phyloP scores from a whole-genome alignment of 441 rosid genomes.

The California macrophylla region DNA sequence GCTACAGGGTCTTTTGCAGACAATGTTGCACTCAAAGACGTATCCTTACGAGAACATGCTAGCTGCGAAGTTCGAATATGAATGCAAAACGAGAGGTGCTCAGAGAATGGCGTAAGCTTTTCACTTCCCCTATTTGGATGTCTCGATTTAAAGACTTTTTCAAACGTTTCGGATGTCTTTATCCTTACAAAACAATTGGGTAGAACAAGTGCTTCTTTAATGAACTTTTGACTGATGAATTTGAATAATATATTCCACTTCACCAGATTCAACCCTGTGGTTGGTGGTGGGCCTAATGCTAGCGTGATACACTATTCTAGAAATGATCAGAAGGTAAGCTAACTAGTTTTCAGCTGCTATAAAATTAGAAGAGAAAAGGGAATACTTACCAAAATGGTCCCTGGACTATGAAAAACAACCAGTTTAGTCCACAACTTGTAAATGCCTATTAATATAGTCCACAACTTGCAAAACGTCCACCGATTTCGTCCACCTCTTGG shows the following conservation, averaged over 20 bases:
- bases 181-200: too few species aligned
- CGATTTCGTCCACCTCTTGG: background rate
- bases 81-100: constrained; percentile 87
- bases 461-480: background rate
- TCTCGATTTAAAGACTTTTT: too few species aligned
- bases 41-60: constrained; percentile 67
- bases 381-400: background rate
- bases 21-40: constrained; percentile 71
- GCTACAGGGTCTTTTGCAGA: constrained; percentile 74
- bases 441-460: background rate
- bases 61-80: constrained; percentile 82
- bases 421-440: too few species aligned
- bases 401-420: background rate
- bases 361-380: too few species aligned
- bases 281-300: constrained; percentile 86
- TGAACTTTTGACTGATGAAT: constrained; percentile 12
- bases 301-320: constrained; percentile 87
- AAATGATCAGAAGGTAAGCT: constrained; percentile 77
- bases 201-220: too few species aligned
- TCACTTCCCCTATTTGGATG: too few species aligned
- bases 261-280: constrained; percentile 85
- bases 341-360: constrained; percentile 13
- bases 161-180: too few species aligned
- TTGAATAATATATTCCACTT: constrained; percentile 12
- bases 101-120: constrained; percentile 90